Evolutionary conservation across 2,329 filamentous ascomycete genomes (phyloP).

Genomic region (Teratosphaeria destructans): DNA sequence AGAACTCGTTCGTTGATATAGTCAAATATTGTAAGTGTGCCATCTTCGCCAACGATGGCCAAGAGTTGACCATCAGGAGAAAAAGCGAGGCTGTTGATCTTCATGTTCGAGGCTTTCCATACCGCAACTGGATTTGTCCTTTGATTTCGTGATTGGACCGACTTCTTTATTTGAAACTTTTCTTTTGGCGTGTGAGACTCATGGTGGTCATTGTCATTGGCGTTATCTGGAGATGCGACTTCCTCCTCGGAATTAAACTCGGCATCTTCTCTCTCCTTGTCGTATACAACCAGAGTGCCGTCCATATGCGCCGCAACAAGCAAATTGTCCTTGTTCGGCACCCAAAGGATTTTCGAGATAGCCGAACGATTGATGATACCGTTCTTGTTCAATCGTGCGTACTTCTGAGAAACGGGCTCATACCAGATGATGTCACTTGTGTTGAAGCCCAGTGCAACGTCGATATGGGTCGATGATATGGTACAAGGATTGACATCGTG

Average conservation of each 20-base stretch:
- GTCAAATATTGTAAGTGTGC: conserved; percentile 79
- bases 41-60: conserved; percentile 85
- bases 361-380: conserved; percentile 79
- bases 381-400: conserved; percentile 93
- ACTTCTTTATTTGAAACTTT: conserved; percentile 69
- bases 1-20: conserved; percentile 83
- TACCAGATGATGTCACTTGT: conserved; percentile 98
- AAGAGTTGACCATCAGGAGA: conserved; percentile 81
- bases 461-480: conserved; percentile 69
- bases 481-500: conserved; percentile 84
- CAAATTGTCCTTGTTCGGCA: conserved; percentile 84
- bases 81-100: conserved; percentile 84
- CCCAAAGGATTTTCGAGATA: conserved; percentile 81
- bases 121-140: conserved; percentile 84
- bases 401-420: conserved; percentile 92
- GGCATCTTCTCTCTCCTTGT: conserved; percentile 91
- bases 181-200: conserved; percentile 20
- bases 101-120: conserved; percentile 87
- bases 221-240: conserved; percentile 10
- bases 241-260: conserved; percentile 40
- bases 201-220: background rate
- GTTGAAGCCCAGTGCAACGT: conserved; percentile 91
- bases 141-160: conserved; percentile 85
- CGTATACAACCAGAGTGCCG: conserved; percentile 82
- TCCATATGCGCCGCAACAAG: conserved; percentile 91